These are phyloP conservation scores for Mucor piriformis DNA, from an alignment of 371 early-diverging fungal genomes.

Conservation along the genomic window DNA sequence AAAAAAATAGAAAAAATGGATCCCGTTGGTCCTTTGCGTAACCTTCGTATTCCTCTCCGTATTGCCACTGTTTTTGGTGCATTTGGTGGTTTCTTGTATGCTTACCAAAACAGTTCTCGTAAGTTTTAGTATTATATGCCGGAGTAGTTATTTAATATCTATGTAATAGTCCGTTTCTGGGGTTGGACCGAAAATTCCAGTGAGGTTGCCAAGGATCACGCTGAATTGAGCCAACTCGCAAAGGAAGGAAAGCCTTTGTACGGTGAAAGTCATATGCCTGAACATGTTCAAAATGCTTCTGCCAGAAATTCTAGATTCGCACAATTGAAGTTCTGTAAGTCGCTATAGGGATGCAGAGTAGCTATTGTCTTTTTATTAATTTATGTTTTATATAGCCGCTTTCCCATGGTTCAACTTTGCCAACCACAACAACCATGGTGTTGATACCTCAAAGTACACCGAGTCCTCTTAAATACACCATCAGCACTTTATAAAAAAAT, in stretches of 20 bases:
- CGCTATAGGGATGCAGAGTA: neutral
- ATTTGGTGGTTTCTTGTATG: constrained; percentile 71
- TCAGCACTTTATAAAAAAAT: neutral
- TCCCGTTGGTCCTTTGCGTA: constrained; percentile 49
- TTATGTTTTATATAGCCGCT: constrained; percentile 40
- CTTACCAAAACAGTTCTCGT: constrained; percentile 71
- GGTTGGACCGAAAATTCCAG: constrained; percentile 89
- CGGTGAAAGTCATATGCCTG: constrained; percentile 66
- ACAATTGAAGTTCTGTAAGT: constrained; percentile 71
- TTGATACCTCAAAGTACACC: constrained; percentile 58
- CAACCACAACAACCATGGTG: constrained; percentile 81
- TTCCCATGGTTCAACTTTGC: constrained; percentile 85
- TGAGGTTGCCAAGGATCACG: constrained; percentile 75
- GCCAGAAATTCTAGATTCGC: constrained; percentile 74
- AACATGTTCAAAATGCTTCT: constrained; percentile 65
- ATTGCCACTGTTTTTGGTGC: constrained; percentile 59
- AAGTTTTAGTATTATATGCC: constrained; percentile 30
- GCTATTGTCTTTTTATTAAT: neutral
- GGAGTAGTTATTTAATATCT: neutral
- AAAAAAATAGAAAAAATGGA: constrained; percentile 46
- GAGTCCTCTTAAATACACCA: constrained; percentile 7
- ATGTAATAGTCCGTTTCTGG: constrained; percentile 84
- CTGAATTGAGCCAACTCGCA: constrained; percentile 66
- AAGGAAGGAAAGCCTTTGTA: constrained; percentile 75
- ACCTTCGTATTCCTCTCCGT: constrained; percentile 55